Percentiles rank a stretch among this genome's conserved stretches.
phyloP scores from a whole-genome alignment of 2,329 filamentous ascomycete genomes.

The Sporothrix humicola region DNA sequence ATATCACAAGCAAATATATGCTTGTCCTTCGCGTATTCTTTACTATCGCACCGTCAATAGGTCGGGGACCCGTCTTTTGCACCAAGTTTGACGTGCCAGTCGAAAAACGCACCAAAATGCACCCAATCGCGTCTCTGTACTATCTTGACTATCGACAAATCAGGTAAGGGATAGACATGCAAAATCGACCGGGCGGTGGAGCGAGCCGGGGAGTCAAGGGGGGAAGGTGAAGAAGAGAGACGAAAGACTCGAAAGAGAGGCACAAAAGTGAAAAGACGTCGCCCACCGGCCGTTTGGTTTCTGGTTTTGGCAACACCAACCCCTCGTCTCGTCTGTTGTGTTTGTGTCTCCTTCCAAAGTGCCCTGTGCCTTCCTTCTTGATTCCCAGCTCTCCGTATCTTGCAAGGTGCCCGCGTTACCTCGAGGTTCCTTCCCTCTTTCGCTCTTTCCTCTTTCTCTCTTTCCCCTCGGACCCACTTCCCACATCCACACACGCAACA shows the following conservation, averaged over 20 bases:
- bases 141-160: conserved; percentile 7
- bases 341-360: conserved; percentile 8
- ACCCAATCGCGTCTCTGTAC: background rate
- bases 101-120: conserved; percentile 13
- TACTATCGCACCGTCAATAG: background rate
- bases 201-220: conserved; percentile 16
- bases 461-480: conserved; percentile 15
- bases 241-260: background rate
- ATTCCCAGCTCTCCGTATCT: background rate
- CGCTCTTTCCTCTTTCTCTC: conserved; percentile 1
- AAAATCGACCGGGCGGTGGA: conserved; percentile 12
- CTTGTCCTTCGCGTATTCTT: background rate
- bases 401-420: background rate
- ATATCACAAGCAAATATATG: conserved; percentile 22
- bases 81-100: conserved; percentile 7
- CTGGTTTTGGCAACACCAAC: background rate
- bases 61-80: background rate
- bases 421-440: background rate
- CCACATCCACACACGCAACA: background rate
- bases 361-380: background rate
- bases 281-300: background rate
- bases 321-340: background rate
- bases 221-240: background rate
- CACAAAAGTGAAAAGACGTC: background rate
- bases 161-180: background rate